These are phyloP conservation scores for Heterobasidion irregulare DNA, from an alignment of 1,284 basidiomycete species.

Conservation along the genomic window DNA sequence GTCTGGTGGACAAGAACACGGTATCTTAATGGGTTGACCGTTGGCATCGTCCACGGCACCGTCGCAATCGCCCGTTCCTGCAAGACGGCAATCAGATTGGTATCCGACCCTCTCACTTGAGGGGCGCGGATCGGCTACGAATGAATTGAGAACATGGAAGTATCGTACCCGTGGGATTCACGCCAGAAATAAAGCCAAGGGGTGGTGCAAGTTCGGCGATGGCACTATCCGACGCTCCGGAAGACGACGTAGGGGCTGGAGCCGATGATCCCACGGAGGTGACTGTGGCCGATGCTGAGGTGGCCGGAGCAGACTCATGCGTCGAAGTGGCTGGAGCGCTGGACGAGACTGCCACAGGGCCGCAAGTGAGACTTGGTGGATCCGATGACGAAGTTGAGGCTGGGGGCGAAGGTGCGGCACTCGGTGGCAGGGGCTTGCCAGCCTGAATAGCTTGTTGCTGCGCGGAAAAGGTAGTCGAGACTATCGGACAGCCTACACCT, in stretches of 20 bases:
- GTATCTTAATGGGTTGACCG: slow-evolving; percentile 45
- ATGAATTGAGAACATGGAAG: slow-evolving; percentile 4
- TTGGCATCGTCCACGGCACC: slow-evolving; percentile 37
- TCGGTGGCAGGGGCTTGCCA: background rate
- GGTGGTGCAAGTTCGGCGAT: slow-evolving; percentile 7
- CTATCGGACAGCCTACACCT: slow-evolving; percentile 22
- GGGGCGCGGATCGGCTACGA: background rate
- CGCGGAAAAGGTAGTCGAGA: slow-evolving; percentile 19
- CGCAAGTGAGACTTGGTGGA: background rate
- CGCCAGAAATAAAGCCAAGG: slow-evolving; percentile 18
- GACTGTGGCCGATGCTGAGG: background rate
- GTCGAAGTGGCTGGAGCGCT: background rate
- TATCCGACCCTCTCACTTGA: too few species aligned
- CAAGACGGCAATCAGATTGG: background rate
- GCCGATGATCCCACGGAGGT: background rate
- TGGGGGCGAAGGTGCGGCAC: background rate
- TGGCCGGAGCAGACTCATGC: background rate
- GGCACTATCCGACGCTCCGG: slow-evolving; percentile 1
- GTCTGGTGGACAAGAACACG: slow-evolving; percentile 37
- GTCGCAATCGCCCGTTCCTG: slow-evolving; percentile 4
- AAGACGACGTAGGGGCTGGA: background rate
- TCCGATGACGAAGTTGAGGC: background rate
- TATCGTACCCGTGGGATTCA: slow-evolving; percentile 14
- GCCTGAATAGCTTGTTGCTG: slow-evolving; percentile 17
- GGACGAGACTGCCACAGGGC: too few species aligned